Conservation (phyloP, 23 red algal genomes). For the Gracilaria vermiculophylla region DNA sequence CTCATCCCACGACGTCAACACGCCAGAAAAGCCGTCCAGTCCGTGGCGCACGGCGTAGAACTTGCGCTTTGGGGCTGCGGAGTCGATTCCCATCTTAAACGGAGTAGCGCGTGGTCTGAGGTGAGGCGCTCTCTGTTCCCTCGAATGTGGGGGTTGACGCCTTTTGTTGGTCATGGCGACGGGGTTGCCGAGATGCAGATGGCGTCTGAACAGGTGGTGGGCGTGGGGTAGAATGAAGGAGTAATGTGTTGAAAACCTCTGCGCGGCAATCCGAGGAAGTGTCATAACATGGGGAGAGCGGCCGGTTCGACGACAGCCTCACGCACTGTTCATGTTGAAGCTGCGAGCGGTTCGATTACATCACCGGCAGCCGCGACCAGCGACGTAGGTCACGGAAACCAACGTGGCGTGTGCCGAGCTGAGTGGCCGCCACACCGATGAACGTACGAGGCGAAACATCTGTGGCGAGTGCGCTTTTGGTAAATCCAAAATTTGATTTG, state of each 20-base stretch:
- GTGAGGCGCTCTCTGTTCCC: background rate
- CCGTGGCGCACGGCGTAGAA: conserved; percentile 80
- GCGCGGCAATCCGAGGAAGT: background rate
- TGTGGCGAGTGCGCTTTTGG: too few species aligned
- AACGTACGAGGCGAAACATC: too few species aligned
- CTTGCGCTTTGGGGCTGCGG: conserved; percentile 10
- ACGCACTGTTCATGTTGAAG: too few species aligned
- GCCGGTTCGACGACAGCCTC: too few species aligned
- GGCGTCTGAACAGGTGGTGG: background rate
- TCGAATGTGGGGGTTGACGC: too few species aligned
- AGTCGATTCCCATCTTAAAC: background rate
- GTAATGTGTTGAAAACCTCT: too few species aligned
- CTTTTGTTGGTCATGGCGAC: background rate
- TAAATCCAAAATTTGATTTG: too few species aligned
- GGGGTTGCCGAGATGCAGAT: background rate
- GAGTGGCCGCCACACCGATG: too few species aligned
- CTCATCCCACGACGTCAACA: conserved; percentile 73
- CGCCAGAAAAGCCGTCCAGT: conserved; percentile 60
- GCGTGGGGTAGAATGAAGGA: background rate
- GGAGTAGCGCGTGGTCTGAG: background rate
- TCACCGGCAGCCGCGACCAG: too few species aligned
- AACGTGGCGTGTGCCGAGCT: too few species aligned
- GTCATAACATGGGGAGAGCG: background rate
- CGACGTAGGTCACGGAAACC: too few species aligned
- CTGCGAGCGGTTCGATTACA: too few species aligned